phyloP scores from a whole-genome alignment of 176 grass and related monocot genomes.

The Bolboschoenus planiculmis region DNA sequence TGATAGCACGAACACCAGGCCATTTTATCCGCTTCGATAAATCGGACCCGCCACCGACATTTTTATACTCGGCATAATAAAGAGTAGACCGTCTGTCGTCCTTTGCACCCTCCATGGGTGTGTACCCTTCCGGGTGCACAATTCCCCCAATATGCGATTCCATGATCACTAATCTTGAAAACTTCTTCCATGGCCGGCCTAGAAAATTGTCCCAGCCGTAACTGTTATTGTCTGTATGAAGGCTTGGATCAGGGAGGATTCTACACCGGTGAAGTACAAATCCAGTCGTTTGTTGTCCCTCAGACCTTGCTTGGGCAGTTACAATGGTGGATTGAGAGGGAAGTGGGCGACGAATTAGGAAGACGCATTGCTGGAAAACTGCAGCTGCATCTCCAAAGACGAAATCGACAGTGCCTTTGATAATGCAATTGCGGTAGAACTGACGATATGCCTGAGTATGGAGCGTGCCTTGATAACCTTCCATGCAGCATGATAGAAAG shows the following conservation, averaged over 20 bases:
- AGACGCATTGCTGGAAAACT: conserved; percentile 76
- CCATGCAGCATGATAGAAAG: conserved; percentile 80
- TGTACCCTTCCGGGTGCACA: conserved; percentile 61
- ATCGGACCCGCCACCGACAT: conserved; percentile 43
- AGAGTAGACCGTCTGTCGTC: conserved; percentile 32
- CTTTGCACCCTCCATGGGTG: conserved; percentile 47
- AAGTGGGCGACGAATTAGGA: conserved; percentile 50
- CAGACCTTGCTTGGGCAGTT: conserved; percentile 57
- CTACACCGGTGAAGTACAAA: conserved; percentile 69
- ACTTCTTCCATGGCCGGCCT: conserved; percentile 68
- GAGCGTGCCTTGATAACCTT: conserved; percentile 84
- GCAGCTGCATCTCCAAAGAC: conserved; percentile 75
- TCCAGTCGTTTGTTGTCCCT: conserved; percentile 70
- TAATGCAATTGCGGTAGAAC: conserved; percentile 80
- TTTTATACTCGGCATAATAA: conserved; percentile 65
- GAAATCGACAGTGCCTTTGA: conserved; percentile 85
- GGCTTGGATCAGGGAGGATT: conserved; percentile 35
- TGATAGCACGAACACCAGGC: conserved; percentile 49
- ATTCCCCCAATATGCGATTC: conserved; percentile 49
- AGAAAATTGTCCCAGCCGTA: conserved; percentile 34
- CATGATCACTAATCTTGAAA: conserved; percentile 59
- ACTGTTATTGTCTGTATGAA: conserved; percentile 14
- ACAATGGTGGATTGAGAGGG: conserved; percentile 45
- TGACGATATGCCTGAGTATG: conserved; percentile 77
- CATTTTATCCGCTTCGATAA: conserved; percentile 24